phyloP scores from a whole-genome alignment of 2,329 filamentous ascomycete species.

The Aspergillus brunneoviolaceus region DNA sequence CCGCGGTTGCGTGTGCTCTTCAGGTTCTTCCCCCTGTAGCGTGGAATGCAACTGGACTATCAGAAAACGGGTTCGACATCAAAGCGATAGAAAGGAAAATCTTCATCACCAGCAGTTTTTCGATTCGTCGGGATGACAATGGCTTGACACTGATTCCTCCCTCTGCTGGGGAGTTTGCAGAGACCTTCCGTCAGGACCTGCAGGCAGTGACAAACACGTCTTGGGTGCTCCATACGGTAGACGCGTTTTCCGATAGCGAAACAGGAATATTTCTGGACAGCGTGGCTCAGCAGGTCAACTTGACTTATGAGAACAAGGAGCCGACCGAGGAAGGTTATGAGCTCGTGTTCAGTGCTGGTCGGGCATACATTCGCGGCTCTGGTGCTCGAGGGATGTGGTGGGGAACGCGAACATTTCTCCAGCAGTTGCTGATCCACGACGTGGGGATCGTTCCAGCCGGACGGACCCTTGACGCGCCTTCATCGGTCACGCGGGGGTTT shows the following conservation, averaged over 20 bases:
- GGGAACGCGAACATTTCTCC: constrained; percentile 57
- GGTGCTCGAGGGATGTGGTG: constrained; percentile 59
- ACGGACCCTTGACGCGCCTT: constrained; percentile 49
- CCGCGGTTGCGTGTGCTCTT: background rate
- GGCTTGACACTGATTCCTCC: constrained; percentile 56
- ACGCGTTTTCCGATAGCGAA: constrained; percentile 31
- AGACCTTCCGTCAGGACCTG: constrained; percentile 49
- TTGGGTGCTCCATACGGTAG: constrained; percentile 45
- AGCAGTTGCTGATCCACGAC: constrained; percentile 45
- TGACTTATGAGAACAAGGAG: constrained; percentile 51
- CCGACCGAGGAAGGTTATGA: constrained; percentile 53
- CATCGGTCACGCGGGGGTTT: constrained; percentile 52
- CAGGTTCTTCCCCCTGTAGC: background rate
- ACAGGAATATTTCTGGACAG: constrained; percentile 48
- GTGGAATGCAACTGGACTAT: background rate
- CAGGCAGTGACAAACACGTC: constrained; percentile 39
- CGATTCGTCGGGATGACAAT: constrained; percentile 41
- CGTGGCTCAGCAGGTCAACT: constrained; percentile 14
- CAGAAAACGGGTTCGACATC: background rate
- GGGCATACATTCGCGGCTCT: constrained; percentile 51
- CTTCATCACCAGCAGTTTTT: constrained; percentile 45
- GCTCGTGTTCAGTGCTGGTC: constrained; percentile 37
- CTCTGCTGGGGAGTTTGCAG: constrained; percentile 50
- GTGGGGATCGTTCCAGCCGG: constrained; percentile 45
- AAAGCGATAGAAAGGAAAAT: constrained; percentile 10